Percentiles rank a stretch among this genome's conserved stretches.
Evolutionary conservation across 495 filamentous ascomycete species (phyloP).

Genomic region (Podospora pseudopauciseta): DNA sequence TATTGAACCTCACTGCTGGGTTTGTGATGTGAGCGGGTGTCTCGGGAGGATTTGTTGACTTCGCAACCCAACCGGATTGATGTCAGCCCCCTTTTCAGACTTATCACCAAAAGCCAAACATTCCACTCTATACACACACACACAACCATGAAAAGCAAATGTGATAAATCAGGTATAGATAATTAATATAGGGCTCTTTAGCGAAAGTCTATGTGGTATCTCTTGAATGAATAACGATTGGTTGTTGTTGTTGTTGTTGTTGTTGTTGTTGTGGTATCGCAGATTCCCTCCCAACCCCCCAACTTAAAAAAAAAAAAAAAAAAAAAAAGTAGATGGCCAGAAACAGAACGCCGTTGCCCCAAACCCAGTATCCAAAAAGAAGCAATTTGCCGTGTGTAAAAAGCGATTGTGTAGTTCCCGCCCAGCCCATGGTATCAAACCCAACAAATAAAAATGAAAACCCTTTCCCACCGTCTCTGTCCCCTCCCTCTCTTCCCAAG

Average conservation of each 20-base stretch:
- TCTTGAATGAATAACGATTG: background rate
- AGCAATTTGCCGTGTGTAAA: no score
- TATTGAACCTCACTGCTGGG: background rate
- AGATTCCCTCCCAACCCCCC: background rate
- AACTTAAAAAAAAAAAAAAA: no score
- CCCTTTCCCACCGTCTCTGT: background rate
- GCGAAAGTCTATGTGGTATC: conserved; percentile 23
- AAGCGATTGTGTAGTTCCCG: no score
- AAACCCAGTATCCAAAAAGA: no score
- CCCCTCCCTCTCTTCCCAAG: background rate
- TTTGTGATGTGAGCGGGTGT: background rate
- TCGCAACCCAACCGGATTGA: background rate
- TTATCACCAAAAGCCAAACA: background rate
- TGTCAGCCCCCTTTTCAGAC: background rate
- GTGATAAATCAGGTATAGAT: background rate
- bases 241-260: background rate
- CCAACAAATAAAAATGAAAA: no score
- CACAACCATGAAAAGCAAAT: background rate
- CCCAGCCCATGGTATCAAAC: no score
- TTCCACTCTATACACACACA: background rate
- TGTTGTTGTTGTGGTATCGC: background rate
- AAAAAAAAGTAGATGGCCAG: background rate
- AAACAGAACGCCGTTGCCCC: background rate
- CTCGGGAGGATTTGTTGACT: background rate
- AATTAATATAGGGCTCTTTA: background rate